A percentile compares a stretch with the other conserved stretches of the same genome.
Evolutionary conservation across 2,329 filamentous ascomycete species (phyloP).

Genomic region (Colletotrichum graminicola): DNA sequence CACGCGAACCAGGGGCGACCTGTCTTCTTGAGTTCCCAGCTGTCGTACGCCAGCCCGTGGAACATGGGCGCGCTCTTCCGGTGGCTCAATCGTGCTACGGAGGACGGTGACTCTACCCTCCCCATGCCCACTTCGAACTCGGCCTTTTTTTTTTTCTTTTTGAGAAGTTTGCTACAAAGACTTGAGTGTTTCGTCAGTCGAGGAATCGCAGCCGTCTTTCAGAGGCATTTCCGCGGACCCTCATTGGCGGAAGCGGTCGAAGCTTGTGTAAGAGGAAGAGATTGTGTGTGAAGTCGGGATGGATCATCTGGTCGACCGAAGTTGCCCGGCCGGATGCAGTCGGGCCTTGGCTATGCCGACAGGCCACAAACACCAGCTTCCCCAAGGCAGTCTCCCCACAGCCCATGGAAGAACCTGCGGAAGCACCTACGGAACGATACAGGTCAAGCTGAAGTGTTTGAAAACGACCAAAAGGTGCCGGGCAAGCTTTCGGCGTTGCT

Average conservation of each 20-base stretch:
- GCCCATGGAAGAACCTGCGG: not conserved
- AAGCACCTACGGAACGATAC: not conserved
- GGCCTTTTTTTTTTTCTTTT: not conserved
- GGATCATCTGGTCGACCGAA: slow-evolving; percentile 17
- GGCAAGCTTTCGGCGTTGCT: not conserved
- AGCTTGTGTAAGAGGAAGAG: not conserved
- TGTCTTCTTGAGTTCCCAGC: slow-evolving; percentile 19
- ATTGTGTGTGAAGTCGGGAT: slow-evolving; percentile 15
- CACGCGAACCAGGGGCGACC: slow-evolving; percentile 15
- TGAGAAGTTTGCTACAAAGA: not conserved
- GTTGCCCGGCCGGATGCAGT: not conserved
- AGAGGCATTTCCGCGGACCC: not conserved
- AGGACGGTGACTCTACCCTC: not conserved
- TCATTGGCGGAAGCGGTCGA: no score
- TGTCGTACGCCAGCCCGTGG: slow-evolving; percentile 18
- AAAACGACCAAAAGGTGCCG: not conserved
- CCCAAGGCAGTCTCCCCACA: no score
- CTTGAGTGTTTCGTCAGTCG: not conserved
- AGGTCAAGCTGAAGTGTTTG: not conserved
- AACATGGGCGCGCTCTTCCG: slow-evolving; percentile 15
- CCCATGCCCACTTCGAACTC: slow-evolving; percentile 8
- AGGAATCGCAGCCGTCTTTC: not conserved
- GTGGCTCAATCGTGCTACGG: slow-evolving; percentile 2
- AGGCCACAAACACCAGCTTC: not conserved
- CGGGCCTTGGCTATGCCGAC: not conserved